Evolutionary conservation across 139 green algal genomes (phyloP), one percentile per base, ranked within the genome.

Genomic region (Desmodesmus armatus): DNA sequence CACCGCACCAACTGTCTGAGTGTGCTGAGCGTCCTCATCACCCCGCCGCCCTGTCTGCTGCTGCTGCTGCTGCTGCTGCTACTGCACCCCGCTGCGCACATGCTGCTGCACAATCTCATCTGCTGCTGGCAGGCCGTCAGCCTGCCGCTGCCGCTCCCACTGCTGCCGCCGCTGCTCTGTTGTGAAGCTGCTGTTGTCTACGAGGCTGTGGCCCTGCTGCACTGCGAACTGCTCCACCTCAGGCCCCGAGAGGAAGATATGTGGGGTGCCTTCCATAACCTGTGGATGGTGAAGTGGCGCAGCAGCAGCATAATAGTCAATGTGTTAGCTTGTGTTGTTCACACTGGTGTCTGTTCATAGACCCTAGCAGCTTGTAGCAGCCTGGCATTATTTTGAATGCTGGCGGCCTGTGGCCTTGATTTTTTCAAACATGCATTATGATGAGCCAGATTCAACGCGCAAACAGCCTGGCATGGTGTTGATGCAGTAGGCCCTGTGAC

Each of bases 1-100:
- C 29, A 90, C 87, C 19, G 87, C 87, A 1, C 87, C 87, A 53
- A 90, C 87, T 0, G 87, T 90, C 76, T 89, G 83, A 2, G 25
- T 43, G 63, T 87, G 82, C 60, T 67, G 3, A 35, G 67, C 33
- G 37, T 33, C 29, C 17, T n/a, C 69, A 9, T n/a, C 25, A 77
- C 3, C n/a, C 19, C 35, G 37, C 37, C 40, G 37, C 37, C 3
- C 69, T 53, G 25, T 55, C 69, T 53, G 39, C 69, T 77, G 69
- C 35, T 75, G 66, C 31, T 78, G 71, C 71, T 63, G 41, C 71
- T 40, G 66, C 35, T 75, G 66, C 66, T 41, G 71, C 43, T 60
- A 35, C 40, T 79, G 41, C n/a, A 40, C 25, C 37, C n/a, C 39
- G 29, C 55, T 11, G 51, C 19, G 37, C 49, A 23, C 53, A 15